Base-by-base conservation (phyloP, 805 yeast species). In the Clavispora santaluciae region DNA sequence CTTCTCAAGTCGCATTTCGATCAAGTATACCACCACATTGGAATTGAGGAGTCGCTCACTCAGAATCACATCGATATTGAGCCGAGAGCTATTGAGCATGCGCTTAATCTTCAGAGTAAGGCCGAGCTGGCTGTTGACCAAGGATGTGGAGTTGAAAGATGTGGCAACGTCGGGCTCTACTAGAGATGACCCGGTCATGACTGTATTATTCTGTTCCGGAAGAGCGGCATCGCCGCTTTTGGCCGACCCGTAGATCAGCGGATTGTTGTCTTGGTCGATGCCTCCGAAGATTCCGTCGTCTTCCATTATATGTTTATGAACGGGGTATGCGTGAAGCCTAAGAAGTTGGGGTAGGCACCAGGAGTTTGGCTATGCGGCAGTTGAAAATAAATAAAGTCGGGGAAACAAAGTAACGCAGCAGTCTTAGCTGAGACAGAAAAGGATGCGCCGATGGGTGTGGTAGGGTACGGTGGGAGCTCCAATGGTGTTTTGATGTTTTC, bases 201-300 rank as follows among this genome's bases (percentile, higher is more conserved):
- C 12, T 6, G 31, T 5, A 21, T 13, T 15, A 5, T 26, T 15
- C 11, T 18, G 30, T 7, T 16, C 22, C 15, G 36, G n/a, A 15
- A 5, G 9, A 3, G 17, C 26, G 3, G 64, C 63, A 35, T 57
- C 61, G n/a, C 50, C 45, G 21, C 57, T 30, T 3, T 60, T 56
- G 11, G 66, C 55, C 21, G 54, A 60, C 44, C 60, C 60, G 45
- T 66, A 68, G 42, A 67, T 60, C 29, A 71, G 68, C 11, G 74
- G 74, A 42, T 69, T 69, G 51, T 68, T 69, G 44, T 69, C 74
- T 48, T 67, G 72, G 44, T 69, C 74, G 36, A 68, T 66, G 43
- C 66, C 73, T 33, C 59, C 66, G 41, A 66, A 64, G 23, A 53
- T 26, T 34, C 49, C 53, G 23, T 49, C 26, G 35, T 48, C 54